Conservation (phyloP, 495 filamentous ascomycete species). For the Immersiella caudata region DNA sequence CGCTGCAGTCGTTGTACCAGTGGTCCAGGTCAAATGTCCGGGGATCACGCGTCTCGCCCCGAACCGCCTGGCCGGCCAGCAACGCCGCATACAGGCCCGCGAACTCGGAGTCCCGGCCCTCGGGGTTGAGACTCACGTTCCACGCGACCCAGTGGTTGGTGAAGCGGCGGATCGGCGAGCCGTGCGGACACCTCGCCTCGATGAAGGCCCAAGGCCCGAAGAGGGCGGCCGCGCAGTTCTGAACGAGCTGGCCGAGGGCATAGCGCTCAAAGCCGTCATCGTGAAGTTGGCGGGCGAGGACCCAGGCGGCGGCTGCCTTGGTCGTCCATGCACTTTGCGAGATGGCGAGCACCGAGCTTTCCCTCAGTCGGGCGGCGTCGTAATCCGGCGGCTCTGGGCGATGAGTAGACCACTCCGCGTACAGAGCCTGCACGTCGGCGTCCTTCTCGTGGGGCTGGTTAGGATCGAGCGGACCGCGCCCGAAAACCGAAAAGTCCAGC, state of each 20-base stretch:
- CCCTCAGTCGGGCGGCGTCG: too few species aligned
- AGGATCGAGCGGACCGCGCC: too few species aligned
- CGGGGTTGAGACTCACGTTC: not conserved
- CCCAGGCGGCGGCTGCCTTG: constrained; percentile 1
- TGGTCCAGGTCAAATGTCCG: not conserved
- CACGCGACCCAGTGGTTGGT: constrained; percentile 6
- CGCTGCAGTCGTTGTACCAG: not conserved
- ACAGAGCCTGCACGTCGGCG: too few species aligned
- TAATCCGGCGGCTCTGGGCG: too few species aligned
- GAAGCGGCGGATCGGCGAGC: constrained; percentile 4
- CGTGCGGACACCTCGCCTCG: not conserved
- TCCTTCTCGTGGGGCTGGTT: too few species aligned
- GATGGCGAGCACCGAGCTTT: not conserved
- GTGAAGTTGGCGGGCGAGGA: not conserved
- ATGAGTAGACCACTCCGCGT: too few species aligned
- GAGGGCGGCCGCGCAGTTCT: not conserved
- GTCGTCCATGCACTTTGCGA: not conserved
- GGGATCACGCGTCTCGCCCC: not conserved
- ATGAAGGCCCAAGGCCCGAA: constrained; percentile 5
- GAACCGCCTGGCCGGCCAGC: not conserved
- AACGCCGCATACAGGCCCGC: not conserved
- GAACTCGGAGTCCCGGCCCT: not conserved
- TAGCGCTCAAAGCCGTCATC: constrained; percentile 1
- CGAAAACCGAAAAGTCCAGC: too few species aligned
- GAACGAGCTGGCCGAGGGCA: not conserved